Base-by-base conservation (phyloP, 208 protist species). In the Leishmania lainsoni region DNA sequence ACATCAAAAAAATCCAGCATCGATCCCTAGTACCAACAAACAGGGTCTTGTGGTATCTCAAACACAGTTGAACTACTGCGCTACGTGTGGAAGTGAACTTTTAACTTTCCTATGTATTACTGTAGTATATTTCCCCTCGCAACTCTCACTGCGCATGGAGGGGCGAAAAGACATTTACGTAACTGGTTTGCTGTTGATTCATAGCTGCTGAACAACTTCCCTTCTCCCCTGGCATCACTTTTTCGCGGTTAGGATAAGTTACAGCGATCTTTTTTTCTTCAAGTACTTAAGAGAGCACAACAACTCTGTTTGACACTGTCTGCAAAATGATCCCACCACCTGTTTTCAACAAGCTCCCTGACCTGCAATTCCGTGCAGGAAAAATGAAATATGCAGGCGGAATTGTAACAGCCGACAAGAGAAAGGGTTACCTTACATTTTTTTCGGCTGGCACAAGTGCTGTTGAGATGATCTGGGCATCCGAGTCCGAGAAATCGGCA, bases 361-460 rank as follows among this genome's bases (percentile, higher is more conserved):
- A 84, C 5, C 75, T 95, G 10, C 89, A 95, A 63, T 96, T 95
- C 77, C 89, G 86, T 61, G 92, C 92, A 3, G 94, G 94, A 26
- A 90, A 88, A 48, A 93, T 92, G 87, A 88, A 86, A 79, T 91
- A 93, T 78, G 81, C 82, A 29, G 90, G 93, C 78, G 89, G 89
- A 8, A 85, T 81, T 70, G 91, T 97, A 17, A 86, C 86, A 17
- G 85, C 94, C 20, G 85, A 91, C 77, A 87, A 81, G 39, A 71
- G 76, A 22, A 89, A 79, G 45, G 92, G 94, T 10, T 86, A 85
- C 42, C 80, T 95, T n/a, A 87, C 90, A 8, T 92, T 97, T 83
- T 83, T 90, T 20, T 69, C 74, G 22, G 52, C 84, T 32, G 71
- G 82, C 49, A 26, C 79, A 16, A 75, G 78, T 61, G 42, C 79